Evolutionary conservation across 108 stramenopile species (phyloP).

Genomic region (Skeletonema costatum): DNA sequence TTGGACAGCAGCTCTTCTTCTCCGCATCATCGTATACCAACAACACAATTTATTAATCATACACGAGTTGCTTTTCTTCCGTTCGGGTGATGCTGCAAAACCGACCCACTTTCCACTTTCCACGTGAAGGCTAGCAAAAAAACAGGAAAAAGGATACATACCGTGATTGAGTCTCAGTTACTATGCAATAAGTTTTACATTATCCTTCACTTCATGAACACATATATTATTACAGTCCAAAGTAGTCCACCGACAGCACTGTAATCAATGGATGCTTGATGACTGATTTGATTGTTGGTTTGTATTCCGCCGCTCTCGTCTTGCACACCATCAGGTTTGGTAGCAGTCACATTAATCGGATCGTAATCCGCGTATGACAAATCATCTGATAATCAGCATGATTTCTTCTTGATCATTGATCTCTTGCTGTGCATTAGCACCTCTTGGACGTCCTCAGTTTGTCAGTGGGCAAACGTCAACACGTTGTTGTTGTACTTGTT

Average conservation of each 20-base stretch:
- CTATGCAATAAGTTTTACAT: neutral
- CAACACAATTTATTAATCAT: neutral
- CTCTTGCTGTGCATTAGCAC: neutral
- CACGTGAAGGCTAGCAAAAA: neutral
- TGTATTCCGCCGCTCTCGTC: neutral
- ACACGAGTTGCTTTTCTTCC: neutral
- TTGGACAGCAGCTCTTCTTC: neutral
- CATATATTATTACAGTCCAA: neutral
- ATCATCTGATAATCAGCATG: neutral
- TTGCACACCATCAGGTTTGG: neutral
- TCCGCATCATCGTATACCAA: neutral
- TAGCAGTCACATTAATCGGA: neutral
- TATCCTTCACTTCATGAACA: neutral
- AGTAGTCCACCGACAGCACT: neutral
- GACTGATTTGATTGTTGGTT: neutral
- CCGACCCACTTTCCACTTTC: no score
- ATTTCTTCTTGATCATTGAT: neutral
- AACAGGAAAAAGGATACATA: no score
- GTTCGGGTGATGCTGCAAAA: no score
- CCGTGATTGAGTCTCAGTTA: no score
- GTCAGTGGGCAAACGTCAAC: neutral
- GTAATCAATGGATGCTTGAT: neutral
- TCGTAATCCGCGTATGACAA: neutral
- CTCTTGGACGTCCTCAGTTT: neutral
- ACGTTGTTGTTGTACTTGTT: neutral